Conservation (phyloP, 2,329 filamentous ascomycete species). For the Exophiala dermatitidis region DNA sequence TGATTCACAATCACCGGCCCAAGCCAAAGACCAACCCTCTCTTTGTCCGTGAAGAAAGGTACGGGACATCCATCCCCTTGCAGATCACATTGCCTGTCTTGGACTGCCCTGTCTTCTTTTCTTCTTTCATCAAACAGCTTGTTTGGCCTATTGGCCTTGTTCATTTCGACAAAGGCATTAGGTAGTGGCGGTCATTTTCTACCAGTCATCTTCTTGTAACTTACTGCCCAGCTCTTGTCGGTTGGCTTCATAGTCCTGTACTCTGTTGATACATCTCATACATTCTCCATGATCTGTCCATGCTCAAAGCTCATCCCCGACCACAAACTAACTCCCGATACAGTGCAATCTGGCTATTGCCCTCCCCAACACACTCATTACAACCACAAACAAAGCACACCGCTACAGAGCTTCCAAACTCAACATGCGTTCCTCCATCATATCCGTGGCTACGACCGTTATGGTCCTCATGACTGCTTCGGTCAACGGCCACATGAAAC, state of each 20-base stretch:
- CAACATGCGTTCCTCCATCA: conserved; percentile 15
- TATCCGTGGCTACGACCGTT: conserved; percentile 36
- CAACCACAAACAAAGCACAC: background rate
- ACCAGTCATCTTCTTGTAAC: background rate
- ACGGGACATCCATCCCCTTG: background rate
- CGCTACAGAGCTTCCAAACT: conserved; percentile 3
- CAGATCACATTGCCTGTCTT: background rate
- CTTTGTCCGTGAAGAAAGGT: conserved; percentile 13
- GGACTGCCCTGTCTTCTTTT: background rate
- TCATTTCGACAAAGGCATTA: background rate
- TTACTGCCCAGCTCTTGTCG: background rate
- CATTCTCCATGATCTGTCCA: background rate
- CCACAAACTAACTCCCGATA: conserved; percentile 10
- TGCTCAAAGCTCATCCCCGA: background rate
- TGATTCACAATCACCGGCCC: conserved; percentile 1
- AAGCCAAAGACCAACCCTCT: conserved; percentile 17
- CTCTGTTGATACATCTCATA: background rate
- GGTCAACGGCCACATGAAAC: conserved; percentile 67
- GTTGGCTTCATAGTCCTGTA: background rate
- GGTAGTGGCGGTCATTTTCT: background rate
- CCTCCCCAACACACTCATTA: conserved; percentile 13
- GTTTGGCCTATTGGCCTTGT: background rate
- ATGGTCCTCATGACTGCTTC: conserved; percentile 50
- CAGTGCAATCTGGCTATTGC: conserved; percentile 20
- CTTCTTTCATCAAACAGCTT: too few species aligned